These are phyloP conservation scores for Skeletonema costatum DNA, from an alignment of 108 stramenopile genomes.

Conservation along the genomic window DNA sequence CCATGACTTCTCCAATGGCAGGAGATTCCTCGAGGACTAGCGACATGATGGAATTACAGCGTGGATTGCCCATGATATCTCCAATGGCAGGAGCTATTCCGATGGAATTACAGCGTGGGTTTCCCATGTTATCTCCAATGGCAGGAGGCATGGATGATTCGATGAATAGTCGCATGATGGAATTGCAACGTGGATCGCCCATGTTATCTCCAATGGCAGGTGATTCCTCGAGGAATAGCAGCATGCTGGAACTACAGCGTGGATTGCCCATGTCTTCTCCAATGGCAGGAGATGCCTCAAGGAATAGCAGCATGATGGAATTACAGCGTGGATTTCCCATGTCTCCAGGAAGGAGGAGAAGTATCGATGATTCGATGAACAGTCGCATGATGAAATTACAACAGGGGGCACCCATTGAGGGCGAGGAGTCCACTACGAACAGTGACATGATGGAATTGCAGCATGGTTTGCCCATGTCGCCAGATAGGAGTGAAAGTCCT, in stretches of 20 bases:
- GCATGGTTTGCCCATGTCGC: conserved; percentile 14
- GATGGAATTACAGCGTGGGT: neutral
- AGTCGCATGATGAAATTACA: neutral
- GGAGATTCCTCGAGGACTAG: neutral
- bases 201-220: neutral
- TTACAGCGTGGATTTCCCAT: neutral
- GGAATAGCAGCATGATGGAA: neutral
- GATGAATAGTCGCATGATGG: neutral
- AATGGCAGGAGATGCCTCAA: neutral
- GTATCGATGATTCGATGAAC: neutral
- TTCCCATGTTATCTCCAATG: neutral
- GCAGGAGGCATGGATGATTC: neutral
- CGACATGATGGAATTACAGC: neutral
- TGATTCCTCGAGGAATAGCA: neutral
- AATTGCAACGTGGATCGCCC: neutral
- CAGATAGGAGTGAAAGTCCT: neutral
- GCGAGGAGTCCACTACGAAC: neutral
- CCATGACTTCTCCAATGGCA: neutral
- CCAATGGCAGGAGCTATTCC: neutral
- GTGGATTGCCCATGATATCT: neutral
- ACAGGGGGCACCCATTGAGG: neutral
- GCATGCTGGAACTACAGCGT: neutral
- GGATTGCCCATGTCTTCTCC: neutral
- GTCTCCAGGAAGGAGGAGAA: neutral
- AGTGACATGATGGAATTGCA: conserved; percentile 21